Evolutionary conservation across 768 basidiomycete genomes (phyloP).

Genomic region (Boletales sp.): DNA sequence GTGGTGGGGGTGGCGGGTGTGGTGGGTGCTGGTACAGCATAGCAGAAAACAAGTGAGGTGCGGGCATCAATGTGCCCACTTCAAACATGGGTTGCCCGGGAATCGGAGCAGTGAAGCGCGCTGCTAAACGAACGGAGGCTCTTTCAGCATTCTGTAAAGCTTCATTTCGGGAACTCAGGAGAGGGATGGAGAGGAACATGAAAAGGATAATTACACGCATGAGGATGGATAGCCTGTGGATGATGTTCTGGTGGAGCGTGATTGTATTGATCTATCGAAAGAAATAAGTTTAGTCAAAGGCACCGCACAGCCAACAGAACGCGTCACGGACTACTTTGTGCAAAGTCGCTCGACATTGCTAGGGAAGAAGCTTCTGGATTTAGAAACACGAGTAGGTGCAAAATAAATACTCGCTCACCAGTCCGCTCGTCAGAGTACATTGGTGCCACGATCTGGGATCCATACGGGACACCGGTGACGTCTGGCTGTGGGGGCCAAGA

Average conservation of each 20-base stretch:
- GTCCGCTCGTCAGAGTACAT: constrained; percentile 59
- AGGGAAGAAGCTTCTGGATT: constrained; percentile 16
- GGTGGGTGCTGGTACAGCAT: constrained; percentile 30
- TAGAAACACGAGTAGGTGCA: constrained; percentile 10
- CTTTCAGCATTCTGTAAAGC: constrained; percentile 54
- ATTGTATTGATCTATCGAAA: constrained; percentile 28
- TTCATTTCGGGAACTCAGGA: constrained; percentile 27
- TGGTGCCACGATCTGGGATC: constrained; percentile 40
- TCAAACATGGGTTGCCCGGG: constrained; percentile 30
- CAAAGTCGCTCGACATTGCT: constrained; percentile 44
- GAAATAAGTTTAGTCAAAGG: constrained; percentile 10
- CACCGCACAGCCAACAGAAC: constrained; percentile 3
- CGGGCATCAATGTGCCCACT: constrained; percentile 31
- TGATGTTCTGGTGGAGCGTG: constrained; percentile 34
- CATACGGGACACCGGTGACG: constrained; percentile 37
- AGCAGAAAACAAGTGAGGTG: constrained; percentile 24
- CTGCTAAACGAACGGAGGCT: constrained; percentile 56
- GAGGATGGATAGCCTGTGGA: constrained; percentile 25
- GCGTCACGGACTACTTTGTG: constrained; percentile 39
- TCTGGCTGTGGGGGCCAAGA: constrained; percentile 35
- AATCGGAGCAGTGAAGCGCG: constrained; percentile 41
- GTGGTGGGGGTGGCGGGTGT: constrained; percentile 11
- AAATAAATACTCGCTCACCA: constrained; percentile 35
- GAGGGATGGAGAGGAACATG: constrained; percentile 14
- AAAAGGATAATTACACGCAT: constrained; percentile 32